phyloP scores from a whole-genome alignment of 2,329 filamentous ascomycete genomes.

The Penicillium sp. region DNA sequence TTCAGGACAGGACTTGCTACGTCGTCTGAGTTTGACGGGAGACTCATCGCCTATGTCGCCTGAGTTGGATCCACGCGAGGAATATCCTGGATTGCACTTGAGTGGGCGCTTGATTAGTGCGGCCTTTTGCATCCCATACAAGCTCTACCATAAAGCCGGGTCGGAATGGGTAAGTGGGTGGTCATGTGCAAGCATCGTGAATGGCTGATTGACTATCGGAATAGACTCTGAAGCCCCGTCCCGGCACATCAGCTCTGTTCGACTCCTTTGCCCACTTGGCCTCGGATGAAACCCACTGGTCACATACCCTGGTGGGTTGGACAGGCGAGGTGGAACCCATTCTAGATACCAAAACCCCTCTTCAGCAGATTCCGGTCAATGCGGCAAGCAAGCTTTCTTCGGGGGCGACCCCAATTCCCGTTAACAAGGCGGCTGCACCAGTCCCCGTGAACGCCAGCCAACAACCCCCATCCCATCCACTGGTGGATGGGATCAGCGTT shows the following conservation, averaged over 20 bases:
- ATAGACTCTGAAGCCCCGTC: constrained; percentile 68
- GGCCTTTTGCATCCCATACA: constrained; percentile 59
- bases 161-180: constrained; percentile 50
- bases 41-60: constrained; percentile 37
- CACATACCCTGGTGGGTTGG: constrained; percentile 90
- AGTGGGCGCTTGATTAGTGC: constrained; percentile 60
- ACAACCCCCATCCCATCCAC: constrained; percentile 52
- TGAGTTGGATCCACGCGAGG: constrained; percentile 50
- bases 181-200: background rate
- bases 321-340: constrained; percentile 73
- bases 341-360: constrained; percentile 21
- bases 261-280: constrained; percentile 85
- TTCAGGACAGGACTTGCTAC: constrained; percentile 48
- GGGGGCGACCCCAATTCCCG: constrained; percentile 37
- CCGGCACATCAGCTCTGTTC: constrained; percentile 85
- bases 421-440: constrained; percentile 73
- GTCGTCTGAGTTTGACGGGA: constrained; percentile 47
- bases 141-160: constrained; percentile 48
- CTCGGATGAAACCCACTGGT: constrained; percentile 77
- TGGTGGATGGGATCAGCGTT: constrained; percentile 64
- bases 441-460: constrained; percentile 63
- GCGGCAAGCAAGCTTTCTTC: constrained; percentile 24
- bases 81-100: constrained; percentile 53
- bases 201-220: constrained; percentile 4
- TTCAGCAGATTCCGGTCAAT: constrained; percentile 30